Base-by-base conservation (phyloP, 352 stramenopile species). In the Stephanocyclus meneghinianus region DNA sequence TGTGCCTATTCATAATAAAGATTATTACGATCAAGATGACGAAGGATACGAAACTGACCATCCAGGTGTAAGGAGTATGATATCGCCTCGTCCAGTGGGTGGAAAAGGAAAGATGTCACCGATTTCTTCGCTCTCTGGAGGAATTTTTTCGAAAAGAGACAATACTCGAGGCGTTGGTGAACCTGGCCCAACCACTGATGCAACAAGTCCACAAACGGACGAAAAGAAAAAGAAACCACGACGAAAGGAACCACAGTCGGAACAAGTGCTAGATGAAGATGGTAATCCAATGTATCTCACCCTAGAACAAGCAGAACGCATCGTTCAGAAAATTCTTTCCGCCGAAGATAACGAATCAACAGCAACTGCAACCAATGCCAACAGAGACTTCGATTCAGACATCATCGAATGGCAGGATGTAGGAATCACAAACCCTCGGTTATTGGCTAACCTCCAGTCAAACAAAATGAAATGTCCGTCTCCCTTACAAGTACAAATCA, bases 401-500 rank as follows among this genome's bases (percentile, higher is more conserved):
- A 40, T 42, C 3, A 44, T 56, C 32, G 51, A 71, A 35, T 92
- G 85, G 85, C 48, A 90, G 56, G 78, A 90, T 40, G 63, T 91
- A 42, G 87, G 87, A 40, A 88, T 92, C 35, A 91, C 81, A 11
- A 73, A 80, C 15, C 42, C 70, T 5, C 53, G 42, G 11, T 11
- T 92, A 10, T 50, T 91, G 0, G 32, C 70, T 7, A 92, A 92
- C 63, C 67, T 91, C 16, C 47, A 85, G 62, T 74, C 65, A 0
- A 15, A 26, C 13, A 50, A 73, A 8, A 90, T 90, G 76, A 63
- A 67, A 50, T 92, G 87, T 76, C 40, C 59, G n/a, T 59, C 40
- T 32, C 86, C 87, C 11, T 59, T 92, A 1, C 45, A 81, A 2
- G 87, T 91, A 26, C 87, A 92, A 83, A 78, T 83, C 18, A 86